Conservation (phyloP, 805 yeast genomes). For the Yamadazyma phyllophila region DNA sequence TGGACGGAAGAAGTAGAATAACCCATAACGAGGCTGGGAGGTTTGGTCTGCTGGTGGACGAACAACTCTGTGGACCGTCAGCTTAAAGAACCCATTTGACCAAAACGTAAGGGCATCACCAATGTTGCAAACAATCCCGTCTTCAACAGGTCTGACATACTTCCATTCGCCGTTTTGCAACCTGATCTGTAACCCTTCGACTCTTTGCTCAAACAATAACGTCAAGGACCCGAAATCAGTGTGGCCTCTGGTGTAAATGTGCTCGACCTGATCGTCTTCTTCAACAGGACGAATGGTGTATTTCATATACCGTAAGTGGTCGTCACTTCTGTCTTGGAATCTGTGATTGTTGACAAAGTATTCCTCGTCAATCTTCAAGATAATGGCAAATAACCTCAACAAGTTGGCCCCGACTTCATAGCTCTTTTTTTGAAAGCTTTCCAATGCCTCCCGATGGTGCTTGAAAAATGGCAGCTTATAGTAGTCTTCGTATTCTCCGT, state of each 20-base stretch:
- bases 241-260: conserved; percentile 34
- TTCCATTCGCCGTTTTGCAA: conserved; percentile 30
- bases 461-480: conserved; percentile 17
- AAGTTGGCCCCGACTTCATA: conserved; percentile 16
- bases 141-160: conserved; percentile 31
- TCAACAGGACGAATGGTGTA: conserved; percentile 27
- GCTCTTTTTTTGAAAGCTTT: conserved; percentile 20
- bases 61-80: conserved; percentile 33
- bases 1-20: conserved; percentile 35
- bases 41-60: conserved; percentile 36
- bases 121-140: conserved; percentile 33
- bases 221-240: conserved; percentile 39
- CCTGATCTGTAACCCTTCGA: conserved; percentile 34
- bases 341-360: conserved; percentile 29
- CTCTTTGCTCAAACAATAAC: conserved; percentile 32
- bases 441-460: conserved; percentile 20
- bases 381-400: conserved; percentile 30
- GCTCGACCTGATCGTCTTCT: conserved; percentile 29
- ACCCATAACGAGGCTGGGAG: conserved; percentile 29
- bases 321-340: conserved; percentile 34
- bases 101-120: conserved; percentile 36
- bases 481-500: conserved; percentile 19
- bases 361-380: conserved; percentile 29
- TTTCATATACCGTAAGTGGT: conserved; percentile 32
- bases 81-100: conserved; percentile 35